A percentile compares a stretch with the other conserved stretches of the same genome.
phyloP scores from a whole-genome alignment of 2,329 filamentous ascomycete genomes.

The Claviceps sorghi region DNA sequence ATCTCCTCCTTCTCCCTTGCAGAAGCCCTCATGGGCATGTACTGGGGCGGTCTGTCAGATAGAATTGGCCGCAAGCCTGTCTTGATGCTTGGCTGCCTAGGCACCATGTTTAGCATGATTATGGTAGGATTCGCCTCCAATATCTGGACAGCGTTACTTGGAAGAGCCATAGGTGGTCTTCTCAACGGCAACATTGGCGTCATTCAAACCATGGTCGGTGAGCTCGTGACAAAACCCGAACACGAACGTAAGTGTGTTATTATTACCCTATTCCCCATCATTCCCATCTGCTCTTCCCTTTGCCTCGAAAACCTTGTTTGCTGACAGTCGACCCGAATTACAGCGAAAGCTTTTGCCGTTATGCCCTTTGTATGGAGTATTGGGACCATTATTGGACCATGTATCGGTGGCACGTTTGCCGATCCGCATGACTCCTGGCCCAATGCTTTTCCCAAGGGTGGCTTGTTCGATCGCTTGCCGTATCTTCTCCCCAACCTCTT shows the following conservation, averaged over 20 bases:
- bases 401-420: slow-evolving; percentile 76
- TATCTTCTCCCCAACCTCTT: slow-evolving; percentile 83
- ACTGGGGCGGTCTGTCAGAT: slow-evolving; percentile 76
- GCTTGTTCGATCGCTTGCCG: slow-evolving; percentile 64
- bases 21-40: slow-evolving; percentile 73
- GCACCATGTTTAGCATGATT: slow-evolving; percentile 70
- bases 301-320: not conserved
- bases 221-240: slow-evolving; percentile 68
- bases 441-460: slow-evolving; percentile 46
- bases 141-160: slow-evolving; percentile 69
- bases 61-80: slow-evolving; percentile 73
- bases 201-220: slow-evolving; percentile 85
- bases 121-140: slow-evolving; percentile 71
- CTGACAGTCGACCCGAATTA: slow-evolving; percentile 7
- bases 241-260: slow-evolving; percentile 69
- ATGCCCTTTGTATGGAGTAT: slow-evolving; percentile 94
- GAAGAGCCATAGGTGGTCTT: slow-evolving; percentile 62
- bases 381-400: slow-evolving; percentile 77
- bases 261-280: not conserved
- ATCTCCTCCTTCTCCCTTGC: slow-evolving; percentile 75
- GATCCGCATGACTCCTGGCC: slow-evolving; percentile 66
- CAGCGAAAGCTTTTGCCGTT: slow-evolving; percentile 71
- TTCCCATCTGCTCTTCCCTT: not conserved
- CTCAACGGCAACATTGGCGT: slow-evolving; percentile 87
- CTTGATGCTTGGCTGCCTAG: slow-evolving; percentile 63